These are phyloP conservation scores for Camelina neglecta DNA, from an alignment of 345 rosid species.

Conservation along the genomic window DNA sequence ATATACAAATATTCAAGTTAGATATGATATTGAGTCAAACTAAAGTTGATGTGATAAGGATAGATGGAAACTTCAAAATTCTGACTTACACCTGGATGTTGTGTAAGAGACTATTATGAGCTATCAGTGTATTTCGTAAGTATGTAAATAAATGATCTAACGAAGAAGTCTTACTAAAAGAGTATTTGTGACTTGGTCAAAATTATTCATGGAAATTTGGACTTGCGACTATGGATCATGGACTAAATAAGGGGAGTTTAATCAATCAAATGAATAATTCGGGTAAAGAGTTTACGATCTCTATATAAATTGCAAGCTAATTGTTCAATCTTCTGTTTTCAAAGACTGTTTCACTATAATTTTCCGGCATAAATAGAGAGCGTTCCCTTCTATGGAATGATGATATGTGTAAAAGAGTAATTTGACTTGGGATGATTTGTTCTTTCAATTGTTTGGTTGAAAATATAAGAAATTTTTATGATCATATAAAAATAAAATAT, in stretches of 20 bases:
- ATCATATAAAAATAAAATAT: neutral
- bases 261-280: neutral
- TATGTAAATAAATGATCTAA: slow-evolving; percentile 24
- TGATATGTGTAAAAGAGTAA: too few species aligned
- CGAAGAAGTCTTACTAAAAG: neutral
- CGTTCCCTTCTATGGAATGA: neutral
- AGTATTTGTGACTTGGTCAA: slow-evolving; percentile 8
- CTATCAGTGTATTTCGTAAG: neutral
- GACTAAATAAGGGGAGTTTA: neutral
- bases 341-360: slow-evolving; percentile 13
- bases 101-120: neutral
- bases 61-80: slow-evolving; percentile 14
- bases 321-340: neutral
- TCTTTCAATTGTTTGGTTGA: too few species aligned
- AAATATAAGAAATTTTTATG: too few species aligned
- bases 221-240: slow-evolving; percentile 3
- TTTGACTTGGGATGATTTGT: neutral
- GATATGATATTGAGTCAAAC: slow-evolving; percentile 10
- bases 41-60: slow-evolving; percentile 13
- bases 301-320: neutral
- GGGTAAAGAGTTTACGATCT: neutral
- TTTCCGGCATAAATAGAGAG: neutral
- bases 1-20: slow-evolving; percentile 4
- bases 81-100: slow-evolving; percentile 11
- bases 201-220: slow-evolving; percentile 19